phyloP scores from a whole-genome alignment of 2,329 filamentous ascomycete species.

The Fusarium multiceps region DNA sequence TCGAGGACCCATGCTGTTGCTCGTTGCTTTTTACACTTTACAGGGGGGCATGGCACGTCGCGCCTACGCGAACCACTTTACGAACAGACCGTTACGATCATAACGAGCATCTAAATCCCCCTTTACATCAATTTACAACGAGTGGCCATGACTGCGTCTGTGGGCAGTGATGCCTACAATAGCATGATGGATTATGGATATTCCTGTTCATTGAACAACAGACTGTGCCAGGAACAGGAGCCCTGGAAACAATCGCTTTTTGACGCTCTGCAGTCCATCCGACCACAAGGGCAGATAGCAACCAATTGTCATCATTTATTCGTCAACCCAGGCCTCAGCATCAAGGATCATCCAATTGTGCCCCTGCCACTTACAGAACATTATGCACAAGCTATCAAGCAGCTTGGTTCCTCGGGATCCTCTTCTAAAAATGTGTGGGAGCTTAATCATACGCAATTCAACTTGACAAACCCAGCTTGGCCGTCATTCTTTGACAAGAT shows the following conservation, averaged over 20 bases:
- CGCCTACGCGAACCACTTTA: background rate
- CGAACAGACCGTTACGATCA: background rate
- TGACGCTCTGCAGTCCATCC: slow-evolving; percentile 8
- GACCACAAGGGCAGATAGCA: slow-evolving; percentile 3
- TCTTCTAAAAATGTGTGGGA: slow-evolving; percentile 19
- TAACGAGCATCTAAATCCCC: background rate
- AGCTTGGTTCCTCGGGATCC: background rate
- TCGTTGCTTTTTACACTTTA: background rate
- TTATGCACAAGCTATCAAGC: slow-evolving; percentile 16
- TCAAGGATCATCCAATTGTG: slow-evolving; percentile 7
- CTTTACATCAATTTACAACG: background rate
- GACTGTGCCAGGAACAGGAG: background rate
- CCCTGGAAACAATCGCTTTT: slow-evolving; percentile 16
- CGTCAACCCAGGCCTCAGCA: slow-evolving; percentile 25
- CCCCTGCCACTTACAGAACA: slow-evolving; percentile 23
- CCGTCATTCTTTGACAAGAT: slow-evolving; percentile 5
- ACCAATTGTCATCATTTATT: slow-evolving; percentile 20
- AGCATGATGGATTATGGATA: background rate
- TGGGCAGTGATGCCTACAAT: background rate
- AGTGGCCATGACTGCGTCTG: background rate
- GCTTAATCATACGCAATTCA: slow-evolving; percentile 25
- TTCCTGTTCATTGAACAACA: background rate
- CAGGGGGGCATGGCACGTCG: background rate
- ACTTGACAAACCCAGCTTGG: slow-evolving; percentile 26
- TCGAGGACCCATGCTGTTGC: background rate